Base-by-base conservation (phyloP, 225 moss, liverwort and hornwort species). In the Antitrichia curtipendula region DNA sequence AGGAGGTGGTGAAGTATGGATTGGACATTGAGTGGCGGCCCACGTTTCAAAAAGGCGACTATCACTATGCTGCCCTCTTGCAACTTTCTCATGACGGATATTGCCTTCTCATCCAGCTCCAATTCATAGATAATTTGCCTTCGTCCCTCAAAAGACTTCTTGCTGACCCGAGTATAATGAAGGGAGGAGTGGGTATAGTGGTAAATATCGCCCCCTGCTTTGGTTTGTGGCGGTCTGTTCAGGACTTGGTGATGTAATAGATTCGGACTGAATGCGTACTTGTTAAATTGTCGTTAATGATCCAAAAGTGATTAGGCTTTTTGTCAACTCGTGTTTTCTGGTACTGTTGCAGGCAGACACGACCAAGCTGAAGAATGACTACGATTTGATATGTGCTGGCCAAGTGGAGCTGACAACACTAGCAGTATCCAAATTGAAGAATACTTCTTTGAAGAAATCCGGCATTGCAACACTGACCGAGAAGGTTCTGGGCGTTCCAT, bases 11-110 rank as follows among this genome's bases (percentile, higher is more conserved):
- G 13, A 91, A 82, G 60, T 98, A 93, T 84, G 98, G 98, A 63
- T 89, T 97, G 80, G 98, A 98, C 88, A 93, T 97, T 73, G 93
- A 93, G 71, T 98, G 98, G 98, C 93, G 94, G 28, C 98, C 98
- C n/a, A 97, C 96, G 59, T 94, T 94, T 43, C 93, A 89, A 16
- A 96, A 91, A 88, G 98, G 98, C 65, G 92, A 97, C 74, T 94
- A 97, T 52, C 95, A 98, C 87, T 70, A 88, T 73, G 96, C 95
- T 49, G 95, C 97, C 10, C 90, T 97, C 59, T 86, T 97, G 82
- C 98, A 98, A 90, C 92, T 98, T 40, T 93, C 97, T 60, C 92
- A 93, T n/a, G 93, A 90, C 43, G 89, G 90, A 20, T 93, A 90
- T 34, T 98, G 98, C 87, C 92, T 98, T 53, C 92, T 98, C 61